Percentiles rank a stretch among this genome's conserved stretches.
These are phyloP conservation scores for barrel medic (Medicago truncatula) DNA, from an alignment of 306 rosid genomes.

Conservation along the genomic window DNA sequence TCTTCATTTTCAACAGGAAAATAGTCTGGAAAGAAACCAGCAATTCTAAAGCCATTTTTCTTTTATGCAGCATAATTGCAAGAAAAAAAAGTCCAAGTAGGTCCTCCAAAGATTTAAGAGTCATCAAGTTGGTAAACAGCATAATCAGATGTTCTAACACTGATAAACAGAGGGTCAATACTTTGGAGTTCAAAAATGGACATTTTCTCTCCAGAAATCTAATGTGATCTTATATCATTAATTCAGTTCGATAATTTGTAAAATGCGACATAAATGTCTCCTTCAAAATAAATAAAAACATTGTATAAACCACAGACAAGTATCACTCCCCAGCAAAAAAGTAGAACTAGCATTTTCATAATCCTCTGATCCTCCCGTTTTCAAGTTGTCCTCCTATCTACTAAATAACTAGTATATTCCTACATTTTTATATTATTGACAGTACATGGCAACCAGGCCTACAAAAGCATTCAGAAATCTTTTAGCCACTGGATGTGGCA, in stretches of 20 bases:
- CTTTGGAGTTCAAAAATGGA: conserved; percentile 18
- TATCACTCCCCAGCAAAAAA: background rate
- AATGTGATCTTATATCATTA: conserved; percentile 8
- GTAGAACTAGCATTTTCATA: background rate
- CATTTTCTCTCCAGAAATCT: conserved; percentile 21
- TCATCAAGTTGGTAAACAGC: no score
- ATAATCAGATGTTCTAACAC: background rate
- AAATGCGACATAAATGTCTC: conserved; percentile 7
- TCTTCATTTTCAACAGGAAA: background rate
- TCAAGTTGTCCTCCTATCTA: background rate
- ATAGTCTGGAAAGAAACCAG: background rate
- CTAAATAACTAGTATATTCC: background rate
- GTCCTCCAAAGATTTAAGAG: background rate
- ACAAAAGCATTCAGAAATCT: no score
- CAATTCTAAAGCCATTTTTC: background rate
- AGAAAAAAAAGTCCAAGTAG: background rate
- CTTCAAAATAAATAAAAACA: background rate
- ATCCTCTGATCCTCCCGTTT: background rate
- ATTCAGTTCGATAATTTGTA: conserved; percentile 6
- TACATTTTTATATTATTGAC: conserved; percentile 10
- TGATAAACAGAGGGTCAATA: background rate
- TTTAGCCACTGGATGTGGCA: background rate
- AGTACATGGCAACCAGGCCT: background rate
- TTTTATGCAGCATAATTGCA: background rate
- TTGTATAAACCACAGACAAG: background rate